Percentiles rank a stretch among this genome's conserved stretches.
Evolutionary conservation across 2,329 filamentous ascomycete species (phyloP).

Genomic region (Malbranchea zuffiana): DNA sequence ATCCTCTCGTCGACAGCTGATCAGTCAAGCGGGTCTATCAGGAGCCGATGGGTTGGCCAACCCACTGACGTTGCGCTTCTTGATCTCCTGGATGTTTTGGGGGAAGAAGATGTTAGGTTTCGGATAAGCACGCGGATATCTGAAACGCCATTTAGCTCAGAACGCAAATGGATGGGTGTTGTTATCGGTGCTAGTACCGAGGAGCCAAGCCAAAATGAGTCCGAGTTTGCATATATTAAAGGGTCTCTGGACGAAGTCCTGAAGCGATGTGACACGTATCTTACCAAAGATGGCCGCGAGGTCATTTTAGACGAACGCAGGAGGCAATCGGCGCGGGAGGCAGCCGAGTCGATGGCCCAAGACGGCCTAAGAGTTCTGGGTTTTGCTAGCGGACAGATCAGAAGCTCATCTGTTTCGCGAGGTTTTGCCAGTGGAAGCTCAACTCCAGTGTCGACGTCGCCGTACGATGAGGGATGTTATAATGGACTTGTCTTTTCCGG

Average conservation of each 20-base stretch:
- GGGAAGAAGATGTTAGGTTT: conserved; percentile 82
- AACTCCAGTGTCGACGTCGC: conserved; percentile 25
- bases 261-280: conserved; percentile 77
- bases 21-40: conserved; percentile 48
- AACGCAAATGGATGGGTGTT: conserved; percentile 98
- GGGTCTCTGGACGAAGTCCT: conserved; percentile 83
- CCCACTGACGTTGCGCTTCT: conserved; percentile 96
- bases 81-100: conserved; percentile 80
- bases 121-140: conserved; percentile 69
- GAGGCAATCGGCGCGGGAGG: conserved; percentile 62
- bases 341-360: conserved; percentile 75
- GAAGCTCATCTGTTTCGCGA: conserved; percentile 35
- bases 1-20: conserved; percentile 76
- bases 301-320: conserved; percentile 69
- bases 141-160: conserved; percentile 92
- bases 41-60: conserved; percentile 91
- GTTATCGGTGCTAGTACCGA: conserved; percentile 53
- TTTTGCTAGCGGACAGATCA: conserved; percentile 75
- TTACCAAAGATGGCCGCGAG: conserved; percentile 76
- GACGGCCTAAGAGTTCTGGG: conserved; percentile 84
- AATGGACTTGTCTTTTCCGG: conserved; percentile 79
- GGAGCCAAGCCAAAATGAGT: conserved; percentile 37
- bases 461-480: conserved; percentile 60
- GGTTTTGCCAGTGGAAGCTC: conserved; percentile 45
- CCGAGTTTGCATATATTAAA: conserved; percentile 87